These are phyloP conservation scores for Telfairia occidentalis DNA, from an alignment of 331 rosid genomes.

Conservation along the genomic window DNA sequence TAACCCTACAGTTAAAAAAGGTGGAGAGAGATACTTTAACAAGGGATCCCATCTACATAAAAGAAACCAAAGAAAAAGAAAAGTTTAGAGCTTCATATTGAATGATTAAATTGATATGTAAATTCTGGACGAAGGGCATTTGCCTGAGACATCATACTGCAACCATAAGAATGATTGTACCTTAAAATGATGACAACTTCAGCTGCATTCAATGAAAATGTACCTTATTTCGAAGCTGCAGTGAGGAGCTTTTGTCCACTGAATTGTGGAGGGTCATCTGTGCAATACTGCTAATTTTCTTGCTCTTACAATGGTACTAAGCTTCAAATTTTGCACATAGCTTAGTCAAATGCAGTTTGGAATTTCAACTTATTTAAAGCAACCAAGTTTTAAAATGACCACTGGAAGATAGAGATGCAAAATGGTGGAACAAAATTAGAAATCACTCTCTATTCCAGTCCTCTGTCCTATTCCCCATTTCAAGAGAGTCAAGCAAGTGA, in stretches of 20 bases:
- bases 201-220: constrained; percentile 9
- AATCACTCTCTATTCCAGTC: neutral
- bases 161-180: neutral
- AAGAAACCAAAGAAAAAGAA: neutral
- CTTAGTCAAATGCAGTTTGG: neutral
- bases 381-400: neutral
- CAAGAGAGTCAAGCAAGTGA: neutral
- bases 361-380: neutral
- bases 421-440: neutral
- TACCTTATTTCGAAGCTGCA: constrained; percentile 3
- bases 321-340: neutral
- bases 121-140: neutral
- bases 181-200: constrained; percentile 1
- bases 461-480: neutral
- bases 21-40: neutral
- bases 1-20: neutral
- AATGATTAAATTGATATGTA: neutral
- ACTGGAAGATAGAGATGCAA: neutral
- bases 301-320: neutral
- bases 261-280: neutral
- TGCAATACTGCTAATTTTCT: neutral
- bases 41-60: neutral
- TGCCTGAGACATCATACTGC: constrained; percentile 3
- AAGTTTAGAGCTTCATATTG: neutral
- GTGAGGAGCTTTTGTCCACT: neutral